Conservation (phyloP, 2,329 filamentous ascomycete species). For the Dothistroma septosporum region DNA sequence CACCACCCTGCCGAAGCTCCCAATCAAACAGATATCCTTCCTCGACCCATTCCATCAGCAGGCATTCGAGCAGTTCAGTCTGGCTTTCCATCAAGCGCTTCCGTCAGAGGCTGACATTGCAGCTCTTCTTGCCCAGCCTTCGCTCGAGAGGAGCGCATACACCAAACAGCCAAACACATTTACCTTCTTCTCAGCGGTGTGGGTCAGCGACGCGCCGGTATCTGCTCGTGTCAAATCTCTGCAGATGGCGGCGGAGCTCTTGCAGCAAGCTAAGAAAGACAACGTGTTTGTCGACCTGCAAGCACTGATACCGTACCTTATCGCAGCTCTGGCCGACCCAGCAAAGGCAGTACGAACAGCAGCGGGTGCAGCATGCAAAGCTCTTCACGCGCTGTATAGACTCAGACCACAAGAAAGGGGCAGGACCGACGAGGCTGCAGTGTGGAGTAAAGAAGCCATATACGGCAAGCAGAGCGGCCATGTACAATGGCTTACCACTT, state of each 20-base stretch:
- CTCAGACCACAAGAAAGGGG: constrained; percentile 8
- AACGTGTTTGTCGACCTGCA: constrained; percentile 56
- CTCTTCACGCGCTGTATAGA: constrained; percentile 11
- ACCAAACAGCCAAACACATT: constrained; percentile 16
- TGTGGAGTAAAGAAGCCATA: constrained; percentile 58
- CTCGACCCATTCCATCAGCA: constrained; percentile 11
- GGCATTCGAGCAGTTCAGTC: constrained; percentile 13
- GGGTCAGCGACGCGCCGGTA: constrained; percentile 13
- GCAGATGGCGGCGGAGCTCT: constrained; percentile 12
- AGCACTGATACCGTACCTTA: constrained; percentile 72
- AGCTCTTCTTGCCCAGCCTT: constrained; percentile 13
- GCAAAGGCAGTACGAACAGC: constrained; percentile 58
- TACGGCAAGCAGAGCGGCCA: constrained; percentile 56
- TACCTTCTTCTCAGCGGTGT: constrained; percentile 20
- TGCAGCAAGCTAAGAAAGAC: constrained; percentile 12
- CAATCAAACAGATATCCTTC: constrained; percentile 18
- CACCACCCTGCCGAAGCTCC: constrained; percentile 13
- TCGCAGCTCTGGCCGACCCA: constrained; percentile 51
- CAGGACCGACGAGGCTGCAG: constrained; percentile 8
- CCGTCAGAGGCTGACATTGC: constrained; percentile 15
- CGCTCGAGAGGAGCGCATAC: constrained; percentile 14
- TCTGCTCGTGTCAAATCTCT: constrained; percentile 18
- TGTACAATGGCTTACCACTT: constrained; percentile 55
- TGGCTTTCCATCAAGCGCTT: constrained; percentile 15
- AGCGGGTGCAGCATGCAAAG: constrained; percentile 16